These are phyloP conservation scores for Suillus weaverae DNA, from an alignment of 768 basidiomycete species.

Conservation along the genomic window DNA sequence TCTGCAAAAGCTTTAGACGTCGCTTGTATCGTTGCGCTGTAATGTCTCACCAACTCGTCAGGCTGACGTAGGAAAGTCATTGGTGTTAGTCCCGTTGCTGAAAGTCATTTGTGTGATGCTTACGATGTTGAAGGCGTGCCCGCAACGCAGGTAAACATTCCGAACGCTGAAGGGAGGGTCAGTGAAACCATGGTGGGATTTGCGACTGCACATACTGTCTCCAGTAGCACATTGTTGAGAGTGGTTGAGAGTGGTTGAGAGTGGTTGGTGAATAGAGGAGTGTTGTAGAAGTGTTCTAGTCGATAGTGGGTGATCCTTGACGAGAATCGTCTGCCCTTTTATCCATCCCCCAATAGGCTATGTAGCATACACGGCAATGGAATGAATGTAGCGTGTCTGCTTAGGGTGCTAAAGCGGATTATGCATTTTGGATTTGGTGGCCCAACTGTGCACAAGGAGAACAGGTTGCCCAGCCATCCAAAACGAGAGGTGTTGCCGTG, in stretches of 20 bases:
- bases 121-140: slow-evolving; percentile 47
- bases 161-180: slow-evolving; percentile 37
- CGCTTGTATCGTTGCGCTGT: neutral
- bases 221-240: slow-evolving; percentile 48
- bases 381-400: slow-evolving; percentile 16
- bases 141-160: slow-evolving; percentile 49
- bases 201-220: slow-evolving; percentile 46
- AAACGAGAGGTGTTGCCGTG: slow-evolving; percentile 31
- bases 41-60: slow-evolving; percentile 33
- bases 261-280: slow-evolving; percentile 12
- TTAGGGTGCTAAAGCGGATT: slow-evolving; percentile 19
- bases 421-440: slow-evolving; percentile 23
- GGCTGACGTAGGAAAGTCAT: slow-evolving; percentile 26
- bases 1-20: slow-evolving; percentile 32
- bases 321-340: slow-evolving; percentile 24
- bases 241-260: neutral
- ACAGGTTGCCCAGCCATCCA: slow-evolving; percentile 28
- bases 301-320: slow-evolving; percentile 11
- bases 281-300: slow-evolving; percentile 12
- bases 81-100: neutral
- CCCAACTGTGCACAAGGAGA: slow-evolving; percentile 25
- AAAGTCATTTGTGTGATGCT: slow-evolving; percentile 14
- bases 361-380: slow-evolving; percentile 25
- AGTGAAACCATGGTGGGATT: neutral
- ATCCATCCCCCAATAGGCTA: slow-evolving; percentile 18